Conservation (phyloP, 345 rosid genomes). For the Eucalyptus erythrocorys region DNA sequence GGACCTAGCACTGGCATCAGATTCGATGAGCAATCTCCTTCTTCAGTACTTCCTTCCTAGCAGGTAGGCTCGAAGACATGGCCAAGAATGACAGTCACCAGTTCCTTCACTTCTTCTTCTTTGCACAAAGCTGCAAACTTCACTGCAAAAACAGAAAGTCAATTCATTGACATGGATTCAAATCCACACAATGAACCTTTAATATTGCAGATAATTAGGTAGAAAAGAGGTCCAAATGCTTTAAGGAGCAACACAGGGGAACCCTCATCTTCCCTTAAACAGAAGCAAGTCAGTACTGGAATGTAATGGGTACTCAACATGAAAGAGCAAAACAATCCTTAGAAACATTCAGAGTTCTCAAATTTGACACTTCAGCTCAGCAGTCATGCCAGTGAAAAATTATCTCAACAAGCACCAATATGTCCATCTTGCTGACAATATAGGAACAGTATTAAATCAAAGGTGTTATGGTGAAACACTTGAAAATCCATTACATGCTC, state of each 20-base stretch:
- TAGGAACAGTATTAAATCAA: not conserved
- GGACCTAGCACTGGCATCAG: not conserved
- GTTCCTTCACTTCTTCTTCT: conserved; percentile 40
- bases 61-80: conserved; percentile 35
- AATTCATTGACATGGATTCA: not conserved
- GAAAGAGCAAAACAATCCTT: not conserved
- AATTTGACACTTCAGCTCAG: not conserved
- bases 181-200: not conserved
- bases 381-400: not conserved
- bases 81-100: conserved; percentile 41
- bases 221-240: not conserved
- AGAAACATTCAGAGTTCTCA: not conserved
- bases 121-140: conserved; percentile 46
- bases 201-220: not conserved
- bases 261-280: not conserved
- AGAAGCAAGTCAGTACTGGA: not conserved
- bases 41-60: not conserved
- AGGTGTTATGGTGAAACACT: not conserved
- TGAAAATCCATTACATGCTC: not conserved
- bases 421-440: not conserved
- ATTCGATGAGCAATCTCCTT: not conserved
- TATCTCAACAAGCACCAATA: not conserved
- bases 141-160: conserved; percentile 26
- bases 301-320: not conserved
- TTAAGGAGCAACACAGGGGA: not conserved